These are phyloP conservation scores for Nemania serpens DNA, from an alignment of 2,329 filamentous ascomycete species.

Conservation along the genomic window DNA sequence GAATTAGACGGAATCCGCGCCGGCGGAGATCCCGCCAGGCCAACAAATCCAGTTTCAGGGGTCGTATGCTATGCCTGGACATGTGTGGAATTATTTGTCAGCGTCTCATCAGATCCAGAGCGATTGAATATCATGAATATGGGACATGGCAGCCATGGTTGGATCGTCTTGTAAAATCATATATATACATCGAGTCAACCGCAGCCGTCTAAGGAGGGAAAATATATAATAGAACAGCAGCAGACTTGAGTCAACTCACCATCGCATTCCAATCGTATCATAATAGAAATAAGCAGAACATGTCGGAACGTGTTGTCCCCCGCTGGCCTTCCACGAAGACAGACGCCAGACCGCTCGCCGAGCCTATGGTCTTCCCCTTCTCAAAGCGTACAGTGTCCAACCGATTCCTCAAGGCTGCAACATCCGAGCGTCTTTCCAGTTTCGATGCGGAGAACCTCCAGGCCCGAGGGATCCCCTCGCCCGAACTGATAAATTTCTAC, in stretches of 20 bases:
- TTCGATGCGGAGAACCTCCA: slow-evolving; percentile 57
- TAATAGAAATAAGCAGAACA: background rate
- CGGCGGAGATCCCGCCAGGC: too few relatives aligned
- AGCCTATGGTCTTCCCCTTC: slow-evolving; percentile 43
- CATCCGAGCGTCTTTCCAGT: slow-evolving; percentile 63
- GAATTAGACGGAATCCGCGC: too few relatives aligned
- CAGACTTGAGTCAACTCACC: background rate
- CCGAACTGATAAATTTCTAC: slow-evolving; percentile 52
- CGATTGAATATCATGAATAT: too few relatives aligned
- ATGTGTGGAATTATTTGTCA: too few relatives aligned
- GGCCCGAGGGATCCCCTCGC: slow-evolving; percentile 44
- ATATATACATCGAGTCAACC: too few relatives aligned
- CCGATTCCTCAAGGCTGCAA: slow-evolving; percentile 63
- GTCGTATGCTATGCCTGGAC: too few relatives aligned
- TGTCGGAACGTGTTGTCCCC: slow-evolving; percentile 11
- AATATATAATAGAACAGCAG: too few relatives aligned
- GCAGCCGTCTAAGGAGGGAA: too few relatives aligned
- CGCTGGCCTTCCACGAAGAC: slow-evolving; percentile 18
- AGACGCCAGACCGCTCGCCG: slow-evolving; percentile 6
- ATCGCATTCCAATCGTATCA: background rate
- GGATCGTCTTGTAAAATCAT: background rate
- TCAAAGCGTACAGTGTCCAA: slow-evolving; percentile 58
- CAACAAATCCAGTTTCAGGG: too few relatives aligned
- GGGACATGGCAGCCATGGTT: background rate
- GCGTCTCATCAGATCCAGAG: too few relatives aligned